Evolutionary conservation across 2,329 filamentous ascomycete species (phyloP).

Genomic region (Apiospora arundinis): DNA sequence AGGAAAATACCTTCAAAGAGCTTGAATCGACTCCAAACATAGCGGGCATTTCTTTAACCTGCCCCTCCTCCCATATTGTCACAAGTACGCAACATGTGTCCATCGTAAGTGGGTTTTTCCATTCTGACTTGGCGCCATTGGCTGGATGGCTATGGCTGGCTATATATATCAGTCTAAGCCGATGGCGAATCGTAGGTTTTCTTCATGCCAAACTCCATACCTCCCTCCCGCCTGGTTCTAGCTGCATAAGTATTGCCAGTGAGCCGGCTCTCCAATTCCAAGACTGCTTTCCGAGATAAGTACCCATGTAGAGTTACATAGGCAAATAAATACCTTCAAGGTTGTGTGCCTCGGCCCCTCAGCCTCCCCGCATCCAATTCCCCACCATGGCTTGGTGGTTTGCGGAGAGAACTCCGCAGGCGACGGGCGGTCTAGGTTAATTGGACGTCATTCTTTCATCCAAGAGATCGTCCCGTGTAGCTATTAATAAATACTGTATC

Average conservation of each 20-base stretch:
- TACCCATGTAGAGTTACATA: conserved; percentile 13
- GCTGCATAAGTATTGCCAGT: too few relatives aligned
- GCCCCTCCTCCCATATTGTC: neutral
- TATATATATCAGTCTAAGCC: neutral
- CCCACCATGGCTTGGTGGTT: neutral
- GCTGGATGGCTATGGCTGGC: neutral
- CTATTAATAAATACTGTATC: neutral
- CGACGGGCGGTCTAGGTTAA: neutral
- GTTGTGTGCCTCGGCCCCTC: neutral
- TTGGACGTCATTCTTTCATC: neutral
- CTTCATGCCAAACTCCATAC: neutral
- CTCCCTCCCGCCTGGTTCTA: neutral
- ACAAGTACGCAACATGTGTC: neutral
- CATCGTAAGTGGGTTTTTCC: conserved; percentile 19
- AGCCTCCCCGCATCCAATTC: conserved; percentile 1
- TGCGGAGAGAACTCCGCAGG: conserved; percentile 13
- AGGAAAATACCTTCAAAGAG: conserved; percentile 13
- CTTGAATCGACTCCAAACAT: conserved; percentile 13
- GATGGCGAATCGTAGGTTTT: neutral
- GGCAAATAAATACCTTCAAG: neutral
- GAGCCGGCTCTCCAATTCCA: neutral
- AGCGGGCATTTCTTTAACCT: neutral
- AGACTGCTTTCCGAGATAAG: neutral
- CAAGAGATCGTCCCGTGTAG: neutral
- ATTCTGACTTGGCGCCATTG: neutral